phyloP scores from a whole-genome alignment of 176 grass and related monocot genomes.

The Bromus sterilis region DNA sequence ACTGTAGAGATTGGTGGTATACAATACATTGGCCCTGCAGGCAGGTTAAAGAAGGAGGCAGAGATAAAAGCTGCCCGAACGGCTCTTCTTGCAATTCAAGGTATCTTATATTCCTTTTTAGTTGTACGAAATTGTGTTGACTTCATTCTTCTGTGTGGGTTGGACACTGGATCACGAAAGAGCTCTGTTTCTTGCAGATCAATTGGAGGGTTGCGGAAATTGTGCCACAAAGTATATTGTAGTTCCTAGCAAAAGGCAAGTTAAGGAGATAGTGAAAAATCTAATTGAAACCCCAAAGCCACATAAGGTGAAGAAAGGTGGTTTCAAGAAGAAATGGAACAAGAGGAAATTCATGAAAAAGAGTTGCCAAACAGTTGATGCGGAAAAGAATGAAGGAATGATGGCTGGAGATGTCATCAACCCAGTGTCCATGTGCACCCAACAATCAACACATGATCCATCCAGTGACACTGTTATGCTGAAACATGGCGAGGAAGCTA shows the following conservation, averaged over 20 bases:
- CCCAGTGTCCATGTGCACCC: neutral
- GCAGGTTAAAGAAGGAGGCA: conserved; percentile 76
- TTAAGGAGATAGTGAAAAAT: conserved; percentile 35
- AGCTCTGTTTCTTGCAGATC: conserved; percentile 39
- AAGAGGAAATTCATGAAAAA: conserved; percentile 52
- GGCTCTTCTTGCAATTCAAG: conserved; percentile 82
- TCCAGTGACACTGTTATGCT: neutral
- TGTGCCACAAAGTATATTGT: conserved; percentile 50
- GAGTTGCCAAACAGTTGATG: conserved; percentile 1
- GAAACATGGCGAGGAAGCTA: neutral
- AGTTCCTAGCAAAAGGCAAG: conserved; percentile 55
- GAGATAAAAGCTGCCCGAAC: conserved; percentile 86
- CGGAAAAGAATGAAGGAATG: conserved; percentile 35
- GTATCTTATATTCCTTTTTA: conserved; percentile 15
- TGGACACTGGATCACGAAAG: neutral
- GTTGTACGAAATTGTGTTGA: neutral
- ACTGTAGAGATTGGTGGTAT: conserved; percentile 83
- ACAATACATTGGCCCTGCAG: conserved; percentile 78
- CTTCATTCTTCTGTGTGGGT: neutral
- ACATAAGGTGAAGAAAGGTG: conserved; percentile 51
- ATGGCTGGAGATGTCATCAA: neutral
- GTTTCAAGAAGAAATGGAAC: conserved; percentile 72
- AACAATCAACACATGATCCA: neutral
- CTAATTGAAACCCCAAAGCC: conserved; percentile 30
- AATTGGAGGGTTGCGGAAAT: conserved; percentile 29